phyloP scores from a whole-genome alignment of 2,329 filamentous ascomycete species.

The Pseudocercospora crystallina region DNA sequence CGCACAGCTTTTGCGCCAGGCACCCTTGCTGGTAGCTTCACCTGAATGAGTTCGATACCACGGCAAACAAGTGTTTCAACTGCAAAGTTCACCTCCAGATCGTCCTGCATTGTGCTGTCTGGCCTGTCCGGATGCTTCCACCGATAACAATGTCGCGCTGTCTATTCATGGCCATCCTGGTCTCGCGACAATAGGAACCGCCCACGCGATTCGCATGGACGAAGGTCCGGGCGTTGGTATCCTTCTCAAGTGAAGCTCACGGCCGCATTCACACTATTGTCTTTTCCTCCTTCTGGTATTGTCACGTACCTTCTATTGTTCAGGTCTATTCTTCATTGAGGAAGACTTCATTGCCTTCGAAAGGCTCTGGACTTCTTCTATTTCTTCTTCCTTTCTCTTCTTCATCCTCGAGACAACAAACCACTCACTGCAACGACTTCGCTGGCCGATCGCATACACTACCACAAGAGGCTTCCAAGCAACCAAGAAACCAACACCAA shows the following conservation, averaged over 20 bases:
- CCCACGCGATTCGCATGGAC: conserved; percentile 7
- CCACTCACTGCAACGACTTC: conserved; percentile 15
- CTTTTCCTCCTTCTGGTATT: conserved; percentile 31
- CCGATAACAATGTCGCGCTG: conserved; percentile 16
- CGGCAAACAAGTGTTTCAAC: conserved; percentile 10
- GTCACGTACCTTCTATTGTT: conserved; percentile 41
- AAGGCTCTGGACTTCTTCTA: conserved; percentile 27
- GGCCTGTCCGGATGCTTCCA: conserved; percentile 6
- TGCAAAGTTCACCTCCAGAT: conserved; percentile 1
- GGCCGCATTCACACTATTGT: conserved; percentile 8
- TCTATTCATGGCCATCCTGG: conserved; percentile 25
- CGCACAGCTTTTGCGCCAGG: conserved; percentile 7
- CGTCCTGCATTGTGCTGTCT: conserved; percentile 4
- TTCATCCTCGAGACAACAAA: conserved; percentile 17
- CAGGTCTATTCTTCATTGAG: conserved; percentile 31
- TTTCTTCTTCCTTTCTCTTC: conserved; percentile 10
- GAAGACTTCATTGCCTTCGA: conserved; percentile 33
- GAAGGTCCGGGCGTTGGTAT: conserved; percentile 12
- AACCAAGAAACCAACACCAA: not conserved
- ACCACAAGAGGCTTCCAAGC: conserved; percentile 2
- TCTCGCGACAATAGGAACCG: conserved; percentile 29
- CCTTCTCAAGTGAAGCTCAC: conserved; percentile 20
- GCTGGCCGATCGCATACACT: conserved; percentile 24
- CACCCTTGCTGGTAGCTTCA: not conserved
- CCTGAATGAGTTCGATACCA: not conserved